Conservation (phyloP, 768 basidiomycete genomes). For the Rhodotorula kratochvilovae region DNA sequence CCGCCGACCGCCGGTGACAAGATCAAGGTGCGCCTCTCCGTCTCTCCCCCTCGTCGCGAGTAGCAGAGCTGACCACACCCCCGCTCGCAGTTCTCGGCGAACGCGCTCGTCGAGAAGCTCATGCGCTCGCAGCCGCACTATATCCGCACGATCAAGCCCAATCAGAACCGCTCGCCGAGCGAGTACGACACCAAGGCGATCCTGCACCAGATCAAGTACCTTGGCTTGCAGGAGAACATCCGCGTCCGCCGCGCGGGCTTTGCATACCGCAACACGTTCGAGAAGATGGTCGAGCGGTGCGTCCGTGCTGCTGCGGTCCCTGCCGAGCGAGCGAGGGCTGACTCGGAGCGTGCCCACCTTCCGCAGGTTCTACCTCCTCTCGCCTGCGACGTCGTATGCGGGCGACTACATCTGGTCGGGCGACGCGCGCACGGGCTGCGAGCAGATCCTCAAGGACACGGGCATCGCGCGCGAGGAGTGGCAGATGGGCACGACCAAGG, state of each 20-base stretch:
- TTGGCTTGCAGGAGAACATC: constrained; percentile 97
- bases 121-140: constrained; percentile 97
- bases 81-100: constrained; percentile 61
- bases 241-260: constrained; percentile 95
- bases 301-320: constrained; percentile 3
- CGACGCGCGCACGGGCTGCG: constrained; percentile 82
- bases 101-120: constrained; percentile 90
- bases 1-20: constrained; percentile 97
- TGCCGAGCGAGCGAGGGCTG: not conserved
- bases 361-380: constrained; percentile 77
- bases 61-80: not conserved
- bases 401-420: constrained; percentile 98
- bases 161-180: constrained; percentile 80
- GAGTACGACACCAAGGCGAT: constrained; percentile 95
- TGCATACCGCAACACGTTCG: constrained; percentile 95
- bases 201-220: constrained; percentile 97
- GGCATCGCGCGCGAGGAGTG: constrained; percentile 95
- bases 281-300: constrained; percentile 91
- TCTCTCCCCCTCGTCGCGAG: constrained; percentile 9
- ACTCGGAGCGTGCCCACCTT: not conserved
- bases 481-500: constrained; percentile 99
- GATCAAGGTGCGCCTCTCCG: constrained; percentile 74
- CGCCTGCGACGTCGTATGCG: constrained; percentile 91
- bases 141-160: constrained; percentile 98
- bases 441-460: constrained; percentile 86